These are phyloP conservation scores for Moesziomyces sp. DNA, from an alignment of 1,284 basidiomycete genomes.

Conservation along the genomic window DNA sequence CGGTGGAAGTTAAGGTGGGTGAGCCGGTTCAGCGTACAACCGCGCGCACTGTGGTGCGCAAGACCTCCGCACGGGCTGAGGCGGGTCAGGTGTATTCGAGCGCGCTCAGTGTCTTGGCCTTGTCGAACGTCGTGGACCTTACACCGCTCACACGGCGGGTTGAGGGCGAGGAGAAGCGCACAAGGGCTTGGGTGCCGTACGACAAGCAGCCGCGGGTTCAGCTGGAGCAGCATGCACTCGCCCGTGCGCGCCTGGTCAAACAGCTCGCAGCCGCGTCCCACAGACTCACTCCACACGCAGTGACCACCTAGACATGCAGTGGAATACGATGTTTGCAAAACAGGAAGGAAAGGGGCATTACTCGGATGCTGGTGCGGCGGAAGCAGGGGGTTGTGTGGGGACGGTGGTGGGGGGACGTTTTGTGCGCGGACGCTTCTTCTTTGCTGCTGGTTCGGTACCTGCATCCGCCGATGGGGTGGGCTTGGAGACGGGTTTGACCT, in stretches of 20 bases:
- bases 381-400: not conserved
- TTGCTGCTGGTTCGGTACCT: not conserved
- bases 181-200: constrained; percentile 33
- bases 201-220: constrained; percentile 36
- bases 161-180: not conserved
- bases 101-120: constrained; percentile 24
- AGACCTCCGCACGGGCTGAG: constrained; percentile 8
- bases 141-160: constrained; percentile 15
- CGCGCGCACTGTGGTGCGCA: not conserved
- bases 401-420: not conserved
- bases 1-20: constrained; percentile 25
- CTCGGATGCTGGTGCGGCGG: not conserved
- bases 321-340: not conserved
- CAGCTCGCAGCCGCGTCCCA: constrained; percentile 22
- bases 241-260: constrained; percentile 7
- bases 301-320: not conserved
- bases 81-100: constrained; percentile 17
- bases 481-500: not conserved
- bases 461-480: not conserved
- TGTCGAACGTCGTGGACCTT: constrained; percentile 57
- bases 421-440: not conserved
- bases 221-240: constrained; percentile 22
- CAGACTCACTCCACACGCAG: constrained; percentile 2
- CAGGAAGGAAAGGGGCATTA: not conserved
- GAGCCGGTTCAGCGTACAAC: constrained; percentile 27